Percentiles rank a stretch among this genome's conserved stretches.
phyloP scores from a whole-genome alignment of 495 filamentous ascomycete genomes.

The Achaetomiella virescens region DNA sequence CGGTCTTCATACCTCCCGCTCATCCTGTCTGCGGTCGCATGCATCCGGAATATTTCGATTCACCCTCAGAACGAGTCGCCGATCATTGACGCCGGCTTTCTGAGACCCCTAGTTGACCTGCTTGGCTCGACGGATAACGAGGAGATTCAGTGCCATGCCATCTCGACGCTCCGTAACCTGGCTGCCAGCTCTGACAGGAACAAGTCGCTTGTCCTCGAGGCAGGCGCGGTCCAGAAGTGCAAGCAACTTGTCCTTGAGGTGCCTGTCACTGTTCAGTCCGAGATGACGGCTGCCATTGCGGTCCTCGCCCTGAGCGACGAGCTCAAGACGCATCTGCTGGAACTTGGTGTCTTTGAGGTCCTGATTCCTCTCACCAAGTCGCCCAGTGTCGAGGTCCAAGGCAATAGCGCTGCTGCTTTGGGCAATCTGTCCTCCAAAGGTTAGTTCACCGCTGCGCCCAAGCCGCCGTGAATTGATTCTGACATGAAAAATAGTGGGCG shows the following conservation, averaged over 20 bases:
- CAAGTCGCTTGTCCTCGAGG: slow-evolving; percentile 92
- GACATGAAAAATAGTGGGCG: slow-evolving; percentile 60
- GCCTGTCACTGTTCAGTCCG: slow-evolving; percentile 89
- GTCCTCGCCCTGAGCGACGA: slow-evolving; percentile 96
- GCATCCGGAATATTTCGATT: slow-evolving; percentile 97
- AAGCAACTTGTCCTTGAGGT: slow-evolving; percentile 93
- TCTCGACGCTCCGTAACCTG: slow-evolving; percentile 91
- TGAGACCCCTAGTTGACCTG: slow-evolving; percentile 88
- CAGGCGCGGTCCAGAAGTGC: slow-evolving; percentile 96
- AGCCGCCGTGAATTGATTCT: neutral
- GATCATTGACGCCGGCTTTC: slow-evolving; percentile 94
- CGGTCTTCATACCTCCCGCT: slow-evolving; percentile 93
- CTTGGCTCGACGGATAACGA: slow-evolving; percentile 95
- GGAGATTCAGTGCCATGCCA: slow-evolving; percentile 97
- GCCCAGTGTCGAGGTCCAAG: slow-evolving; percentile 94
- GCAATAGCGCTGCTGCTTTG: slow-evolving; percentile 92
- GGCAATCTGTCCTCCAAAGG: slow-evolving; percentile 97
- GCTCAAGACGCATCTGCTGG: slow-evolving; percentile 84
- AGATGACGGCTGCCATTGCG: slow-evolving; percentile 98
- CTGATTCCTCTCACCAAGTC: slow-evolving; percentile 92
- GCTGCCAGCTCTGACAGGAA: slow-evolving; percentile 95
- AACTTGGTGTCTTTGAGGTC: slow-evolving; percentile 92
- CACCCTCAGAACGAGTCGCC: slow-evolving; percentile 99
- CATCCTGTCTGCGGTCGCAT: slow-evolving; percentile 94
- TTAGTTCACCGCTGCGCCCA: slow-evolving; percentile 36